Evolutionary conservation across 2,329 filamentous ascomycete species (phyloP).

Genomic region (Zymoseptoria pseudotritici): DNA sequence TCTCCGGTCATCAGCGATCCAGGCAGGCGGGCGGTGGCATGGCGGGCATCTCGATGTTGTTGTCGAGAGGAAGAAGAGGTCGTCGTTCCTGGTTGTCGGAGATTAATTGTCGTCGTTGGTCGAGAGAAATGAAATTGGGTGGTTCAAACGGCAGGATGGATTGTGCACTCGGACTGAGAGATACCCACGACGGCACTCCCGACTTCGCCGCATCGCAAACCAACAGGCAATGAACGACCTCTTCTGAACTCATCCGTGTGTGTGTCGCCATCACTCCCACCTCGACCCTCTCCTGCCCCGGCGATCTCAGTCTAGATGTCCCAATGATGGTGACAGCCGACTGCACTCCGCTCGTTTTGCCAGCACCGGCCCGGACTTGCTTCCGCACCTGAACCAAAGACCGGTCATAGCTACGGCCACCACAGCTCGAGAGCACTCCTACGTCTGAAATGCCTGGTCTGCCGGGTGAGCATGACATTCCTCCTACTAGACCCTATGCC

Average conservation of each 20-base stretch:
- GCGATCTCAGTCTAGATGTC: not conserved
- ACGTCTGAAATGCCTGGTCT: slow-evolving; percentile 39
- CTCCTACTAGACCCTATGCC: not conserved
- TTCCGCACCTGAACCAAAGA: slow-evolving; percentile 4
- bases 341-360: slow-evolving; percentile 10
- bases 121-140: not conserved
- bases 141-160: not conserved
- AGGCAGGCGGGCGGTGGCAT: not conserved
- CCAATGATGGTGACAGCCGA: slow-evolving; percentile 14
- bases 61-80: not conserved
- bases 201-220: not conserved
- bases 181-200: not conserved
- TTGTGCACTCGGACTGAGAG: not conserved
- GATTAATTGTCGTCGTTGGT: not conserved
- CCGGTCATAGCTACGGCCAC: slow-evolving; percentile 2
- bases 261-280: too few relatives aligned
- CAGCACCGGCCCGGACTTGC: slow-evolving; percentile 13
- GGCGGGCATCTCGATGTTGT: not conserved
- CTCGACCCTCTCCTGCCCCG: not conserved
- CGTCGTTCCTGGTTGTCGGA: not conserved
- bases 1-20: not conserved
- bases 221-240: not conserved
- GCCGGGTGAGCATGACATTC: slow-evolving; percentile 35
- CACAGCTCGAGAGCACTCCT: slow-evolving; percentile 7
- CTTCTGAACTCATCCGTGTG: not conserved